Conservation (phyloP, 306 rosid species). For the Medicago lupulina region DNA sequence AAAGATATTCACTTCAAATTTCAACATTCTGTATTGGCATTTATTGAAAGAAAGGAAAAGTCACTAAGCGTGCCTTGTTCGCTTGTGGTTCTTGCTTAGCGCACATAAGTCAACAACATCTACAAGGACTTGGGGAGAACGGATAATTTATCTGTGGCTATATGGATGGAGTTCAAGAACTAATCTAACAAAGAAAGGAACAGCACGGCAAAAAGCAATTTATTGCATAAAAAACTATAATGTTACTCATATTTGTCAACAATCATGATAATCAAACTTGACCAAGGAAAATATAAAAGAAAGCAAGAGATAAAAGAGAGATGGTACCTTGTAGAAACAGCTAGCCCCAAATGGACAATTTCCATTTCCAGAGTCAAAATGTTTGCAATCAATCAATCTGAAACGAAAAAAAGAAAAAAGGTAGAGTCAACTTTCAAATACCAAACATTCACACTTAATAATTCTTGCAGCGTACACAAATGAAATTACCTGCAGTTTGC, state of each 20-base stretch:
- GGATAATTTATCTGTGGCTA: neutral
- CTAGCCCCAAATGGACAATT: slow-evolving; percentile 85
- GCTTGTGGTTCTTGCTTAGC: neutral
- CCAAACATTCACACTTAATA: slow-evolving; percentile 13
- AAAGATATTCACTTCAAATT: too few relatives aligned
- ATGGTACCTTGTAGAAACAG: slow-evolving; percentile 89
- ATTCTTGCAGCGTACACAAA: neutral
- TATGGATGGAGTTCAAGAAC: slow-evolving; percentile 18
- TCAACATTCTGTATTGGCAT: too few relatives aligned
- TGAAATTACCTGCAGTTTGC: slow-evolving; percentile 77
- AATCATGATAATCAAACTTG: slow-evolving; percentile 29
- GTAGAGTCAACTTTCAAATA: slow-evolving; percentile 18
- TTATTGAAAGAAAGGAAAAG: too few relatives aligned
- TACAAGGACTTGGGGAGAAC: neutral
- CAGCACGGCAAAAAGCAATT: slow-evolving; percentile 6
- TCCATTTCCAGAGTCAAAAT: slow-evolving; percentile 85
- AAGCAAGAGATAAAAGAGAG: slow-evolving; percentile 26
- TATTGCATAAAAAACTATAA: slow-evolving; percentile 4
- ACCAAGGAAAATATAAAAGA: neutral
- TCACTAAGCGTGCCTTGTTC: too few relatives aligned
- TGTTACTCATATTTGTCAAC: slow-evolving; percentile 13
- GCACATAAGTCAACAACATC: slow-evolving; percentile 6
- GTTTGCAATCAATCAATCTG: slow-evolving; percentile 96
- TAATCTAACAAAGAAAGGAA: slow-evolving; percentile 5
- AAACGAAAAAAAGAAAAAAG: neutral